Evolutionary conservation across 2,329 filamentous ascomycete genomes (phyloP), one percentile per base, ranked within the genome.

Genomic region (Phialemonium atrogriseum): DNA sequence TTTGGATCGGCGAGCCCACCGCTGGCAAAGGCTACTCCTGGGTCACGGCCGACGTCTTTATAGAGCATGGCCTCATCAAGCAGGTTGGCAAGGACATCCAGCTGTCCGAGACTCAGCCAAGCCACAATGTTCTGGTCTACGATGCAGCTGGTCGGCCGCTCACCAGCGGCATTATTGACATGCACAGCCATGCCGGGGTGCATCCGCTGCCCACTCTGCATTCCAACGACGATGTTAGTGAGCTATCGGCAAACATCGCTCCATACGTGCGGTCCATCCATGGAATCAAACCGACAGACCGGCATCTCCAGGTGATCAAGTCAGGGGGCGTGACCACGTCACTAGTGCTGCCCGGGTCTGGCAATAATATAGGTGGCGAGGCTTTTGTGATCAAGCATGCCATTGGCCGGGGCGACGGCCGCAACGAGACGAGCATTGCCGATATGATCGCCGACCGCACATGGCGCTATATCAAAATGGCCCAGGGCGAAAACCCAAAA

Each of bases 391-490:
- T 84, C 50, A 84, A 84, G 56, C 75, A 78, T 38, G 72, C 77
- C 7, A 70, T 80, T 10, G 77, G 77, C 12, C 64, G 62, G 34
- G 44, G 59, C 1, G 69, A 80, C 40, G 73, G 77, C 4, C 68
- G 78, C 13, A 56, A 64, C 10, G 78, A 83, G 50, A 68, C 78
- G 25, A 80, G 76, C 32, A 73, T 70, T 3, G 55, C 62, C 15
- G 72, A 80, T 41, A 65, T 83, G 59, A 60, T 83, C 8, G 78
- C 78, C 1, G 75, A 81, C 30, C 77, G 64, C 15, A 71, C 61
- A 37, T 80, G 76, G 71, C 66, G 80, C 13, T 84, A 80, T 51
- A 80, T 84, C 66, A 84, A 84, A 58, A 84, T 84, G 78, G 80
- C 80, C 0, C 84, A 78, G 40, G 78, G 78, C 21, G 79, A 83